Conservation (phyloP, 306 rosid species). For the Glycyrrhiza uralensis region DNA sequence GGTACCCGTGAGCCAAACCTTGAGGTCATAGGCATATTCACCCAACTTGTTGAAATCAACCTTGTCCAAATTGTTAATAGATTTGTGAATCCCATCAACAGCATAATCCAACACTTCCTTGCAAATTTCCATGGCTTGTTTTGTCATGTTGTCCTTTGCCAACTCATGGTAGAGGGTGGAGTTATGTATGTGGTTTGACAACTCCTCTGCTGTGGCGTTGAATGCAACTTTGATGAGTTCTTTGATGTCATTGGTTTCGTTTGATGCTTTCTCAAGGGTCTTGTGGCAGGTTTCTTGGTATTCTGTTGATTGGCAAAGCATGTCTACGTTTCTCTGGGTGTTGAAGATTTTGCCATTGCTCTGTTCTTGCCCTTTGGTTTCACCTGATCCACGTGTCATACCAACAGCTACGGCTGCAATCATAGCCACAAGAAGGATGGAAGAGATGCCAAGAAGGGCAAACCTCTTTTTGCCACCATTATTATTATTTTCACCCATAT, state of each 20-base stretch:
- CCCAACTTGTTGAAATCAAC: slow-evolving; percentile 38
- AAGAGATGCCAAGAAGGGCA: slow-evolving; percentile 24
- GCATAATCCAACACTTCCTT: slow-evolving; percentile 56
- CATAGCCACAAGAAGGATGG: slow-evolving; percentile 30
- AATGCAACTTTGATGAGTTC: slow-evolving; percentile 47
- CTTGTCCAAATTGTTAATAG: slow-evolving; percentile 28
- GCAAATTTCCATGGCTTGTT: slow-evolving; percentile 55
- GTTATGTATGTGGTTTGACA: slow-evolving; percentile 30
- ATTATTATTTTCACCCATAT: background rate
- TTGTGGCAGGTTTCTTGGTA: slow-evolving; percentile 52
- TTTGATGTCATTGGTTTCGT: slow-evolving; percentile 34
- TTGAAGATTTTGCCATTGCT: background rate
- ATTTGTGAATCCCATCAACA: slow-evolving; percentile 39
- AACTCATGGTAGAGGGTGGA: slow-evolving; percentile 31
- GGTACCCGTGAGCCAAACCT: slow-evolving; percentile 62
- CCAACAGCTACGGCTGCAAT: slow-evolving; percentile 7
- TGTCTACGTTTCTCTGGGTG: slow-evolving; percentile 30
- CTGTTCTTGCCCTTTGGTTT: background rate
- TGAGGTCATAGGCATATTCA: slow-evolving; percentile 46
- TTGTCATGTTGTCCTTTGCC: slow-evolving; percentile 45
- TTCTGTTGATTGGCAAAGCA: slow-evolving; percentile 56
- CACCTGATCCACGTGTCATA: background rate
- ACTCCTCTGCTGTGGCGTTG: slow-evolving; percentile 19
- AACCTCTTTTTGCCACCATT: background rate
- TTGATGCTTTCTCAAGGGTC: slow-evolving; percentile 6